Conservation (phyloP, 2,329 filamentous ascomycete species). For the Berkeleyomyces basicola region DNA sequence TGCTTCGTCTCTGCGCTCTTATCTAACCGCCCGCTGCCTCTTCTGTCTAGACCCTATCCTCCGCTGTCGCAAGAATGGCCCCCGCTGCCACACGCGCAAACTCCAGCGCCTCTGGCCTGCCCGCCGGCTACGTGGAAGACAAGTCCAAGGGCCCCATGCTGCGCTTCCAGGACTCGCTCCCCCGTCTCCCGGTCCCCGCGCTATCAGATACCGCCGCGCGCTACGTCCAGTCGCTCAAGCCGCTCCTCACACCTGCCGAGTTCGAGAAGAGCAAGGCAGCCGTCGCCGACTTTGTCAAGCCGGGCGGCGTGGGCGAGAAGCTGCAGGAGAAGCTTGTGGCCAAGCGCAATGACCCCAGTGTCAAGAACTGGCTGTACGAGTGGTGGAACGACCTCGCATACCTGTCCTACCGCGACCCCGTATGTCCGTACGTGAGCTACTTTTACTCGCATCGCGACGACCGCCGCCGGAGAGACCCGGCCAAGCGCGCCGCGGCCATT, state of each 20-base stretch:
- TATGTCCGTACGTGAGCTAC: constrained; percentile 96
- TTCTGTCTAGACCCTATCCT: not conserved
- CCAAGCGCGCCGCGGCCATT: constrained; percentile 84
- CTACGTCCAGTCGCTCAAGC: constrained; percentile 66
- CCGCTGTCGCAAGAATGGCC: constrained; percentile 8
- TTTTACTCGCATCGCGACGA: constrained; percentile 98
- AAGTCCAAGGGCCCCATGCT: constrained; percentile 64
- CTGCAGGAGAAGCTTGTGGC: constrained; percentile 80
- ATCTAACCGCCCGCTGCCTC: not conserved
- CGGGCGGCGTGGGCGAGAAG: constrained; percentile 65
- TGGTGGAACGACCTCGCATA: constrained; percentile 98
- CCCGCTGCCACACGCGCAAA: constrained; percentile 15
- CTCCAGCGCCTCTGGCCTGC: constrained; percentile 4
- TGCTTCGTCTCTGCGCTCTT: not conserved
- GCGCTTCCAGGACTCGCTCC: constrained; percentile 73
- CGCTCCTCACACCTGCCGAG: constrained; percentile 52
- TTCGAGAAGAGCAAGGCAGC: constrained; percentile 61
- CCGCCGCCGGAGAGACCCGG: constrained; percentile 67
- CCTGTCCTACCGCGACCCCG: constrained; percentile 80
- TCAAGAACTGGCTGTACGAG: constrained; percentile 88
- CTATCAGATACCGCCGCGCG: constrained; percentile 68
- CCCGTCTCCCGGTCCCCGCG: constrained; percentile 60
- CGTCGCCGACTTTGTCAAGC: constrained; percentile 73
- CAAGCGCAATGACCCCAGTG: constrained; percentile 58
- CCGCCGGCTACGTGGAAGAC: constrained; percentile 61